Evolutionary conservation across 2,329 filamentous ascomycete genomes (phyloP).

Genomic region (Sporothrix protearum): DNA sequence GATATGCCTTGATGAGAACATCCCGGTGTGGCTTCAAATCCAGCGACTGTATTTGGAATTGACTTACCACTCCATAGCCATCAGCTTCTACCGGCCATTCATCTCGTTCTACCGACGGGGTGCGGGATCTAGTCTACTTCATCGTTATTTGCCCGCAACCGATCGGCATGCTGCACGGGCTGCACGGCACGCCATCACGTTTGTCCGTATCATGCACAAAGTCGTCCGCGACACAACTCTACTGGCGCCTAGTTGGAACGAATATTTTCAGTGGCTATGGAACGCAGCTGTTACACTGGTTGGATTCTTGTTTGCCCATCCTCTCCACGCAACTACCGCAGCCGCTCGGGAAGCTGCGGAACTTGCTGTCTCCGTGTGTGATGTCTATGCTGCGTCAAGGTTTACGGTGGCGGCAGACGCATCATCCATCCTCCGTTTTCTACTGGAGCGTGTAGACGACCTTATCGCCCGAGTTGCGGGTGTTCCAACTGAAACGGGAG

Average conservation of each 20-base stretch:
- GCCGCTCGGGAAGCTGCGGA: conserved; percentile 37
- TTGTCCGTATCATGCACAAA: conserved; percentile 40
- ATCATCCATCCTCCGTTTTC: conserved; percentile 33
- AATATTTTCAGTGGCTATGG: conserved; percentile 44
- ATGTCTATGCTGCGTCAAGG: conserved; percentile 35
- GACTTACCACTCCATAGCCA: conserved; percentile 39
- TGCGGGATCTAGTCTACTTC: not conserved
- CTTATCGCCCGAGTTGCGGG: not conserved
- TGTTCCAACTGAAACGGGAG: not conserved
- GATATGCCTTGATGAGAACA: conserved; percentile 14
- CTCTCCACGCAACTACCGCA: conserved; percentile 32
- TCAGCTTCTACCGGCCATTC: conserved; percentile 41
- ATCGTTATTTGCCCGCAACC: conserved; percentile 26
- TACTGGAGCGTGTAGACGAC: conserved; percentile 1
- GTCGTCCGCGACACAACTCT: conserved; percentile 34
- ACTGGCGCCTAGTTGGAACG: conserved; percentile 37
- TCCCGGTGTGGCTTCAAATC: conserved; percentile 41
- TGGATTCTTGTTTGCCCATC: conserved; percentile 42
- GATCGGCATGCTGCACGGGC: conserved; percentile 34
- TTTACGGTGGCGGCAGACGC: conserved; percentile 38
- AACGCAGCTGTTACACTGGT: conserved; percentile 41
- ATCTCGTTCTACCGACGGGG: conserved; percentile 35
- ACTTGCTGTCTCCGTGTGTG: conserved; percentile 37
- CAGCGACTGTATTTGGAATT: conserved; percentile 43
- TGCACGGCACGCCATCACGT: conserved; percentile 37